These are phyloP conservation scores for Picocystis sp. DNA, from an alignment of 163 green algal species.

Conservation along the genomic window DNA sequence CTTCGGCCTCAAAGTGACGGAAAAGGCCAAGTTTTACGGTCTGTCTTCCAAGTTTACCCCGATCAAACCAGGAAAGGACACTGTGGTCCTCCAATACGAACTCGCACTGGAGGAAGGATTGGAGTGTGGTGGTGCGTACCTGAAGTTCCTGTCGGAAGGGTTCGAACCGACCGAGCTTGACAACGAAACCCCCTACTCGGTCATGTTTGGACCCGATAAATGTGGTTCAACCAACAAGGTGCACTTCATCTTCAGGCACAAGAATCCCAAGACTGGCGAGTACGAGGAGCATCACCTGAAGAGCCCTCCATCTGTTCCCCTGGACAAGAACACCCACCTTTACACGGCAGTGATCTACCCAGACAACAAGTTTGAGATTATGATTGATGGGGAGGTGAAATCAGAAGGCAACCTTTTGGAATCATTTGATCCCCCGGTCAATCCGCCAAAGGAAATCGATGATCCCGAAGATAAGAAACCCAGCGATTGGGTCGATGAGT, in stretches of 20 bases:
- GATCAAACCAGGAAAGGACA: too few species aligned
- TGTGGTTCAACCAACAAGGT: conserved; percentile 71
- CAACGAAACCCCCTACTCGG: conserved; percentile 54
- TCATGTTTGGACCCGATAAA: conserved; percentile 95
- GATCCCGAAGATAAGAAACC: conserved; percentile 76
- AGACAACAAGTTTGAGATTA: conserved; percentile 36
- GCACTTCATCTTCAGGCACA: conserved; percentile 67
- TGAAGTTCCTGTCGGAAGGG: conserved; percentile 65
- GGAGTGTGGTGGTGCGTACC: conserved; percentile 70
- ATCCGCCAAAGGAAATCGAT: conserved; percentile 56
- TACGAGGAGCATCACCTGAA: conserved; percentile 70
- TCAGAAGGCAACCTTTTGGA: conserved; percentile 47
- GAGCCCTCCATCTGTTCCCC: conserved; percentile 28
- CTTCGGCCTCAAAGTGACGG: too few species aligned
- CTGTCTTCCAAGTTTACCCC: too few species aligned
- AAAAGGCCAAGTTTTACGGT: too few species aligned
- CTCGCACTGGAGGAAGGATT: conserved; percentile 42
- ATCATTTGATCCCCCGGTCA: conserved; percentile 57
- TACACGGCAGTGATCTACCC: conserved; percentile 39
- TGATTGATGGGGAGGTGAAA: conserved; percentile 62
- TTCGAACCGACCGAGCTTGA: conserved; percentile 42
- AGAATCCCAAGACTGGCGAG: conserved; percentile 35
- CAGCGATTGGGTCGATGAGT: conserved; percentile 63
- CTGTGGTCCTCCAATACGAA: conserved; percentile 68
- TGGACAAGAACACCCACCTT: conserved; percentile 46